Base-by-base conservation (phyloP, 805 yeast species). In the Yamadazyma sp. region DNA sequence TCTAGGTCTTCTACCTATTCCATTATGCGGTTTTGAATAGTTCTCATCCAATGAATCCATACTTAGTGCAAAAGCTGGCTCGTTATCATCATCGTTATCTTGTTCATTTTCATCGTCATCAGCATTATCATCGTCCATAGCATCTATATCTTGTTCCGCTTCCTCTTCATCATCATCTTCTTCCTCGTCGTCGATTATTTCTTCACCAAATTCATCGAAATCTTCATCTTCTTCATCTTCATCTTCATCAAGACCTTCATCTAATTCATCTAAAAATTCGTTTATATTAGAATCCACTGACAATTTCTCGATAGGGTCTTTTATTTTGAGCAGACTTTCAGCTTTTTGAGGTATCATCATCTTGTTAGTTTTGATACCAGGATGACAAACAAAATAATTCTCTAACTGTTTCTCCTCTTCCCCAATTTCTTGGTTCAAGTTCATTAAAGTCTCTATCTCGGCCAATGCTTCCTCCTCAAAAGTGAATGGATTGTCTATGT, bases 401-500 rank as follows among this genome's bases (percentile, higher is more conserved):
- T 55, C 57, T 1, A 58, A 50, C n/a, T 24, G 13, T 10, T 7
- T 23, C 13, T 40, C 37, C 4, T 33, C 29, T 12, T 19, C 30
- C 2, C 22, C 28, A 13, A 33, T 15, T 15, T 39, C 39, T 14
- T 38, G 28, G 4, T 38, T 24, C n/a, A 32, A 30, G 8, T 42
- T 41, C 13, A 42, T 30, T 36, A 49, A 42, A 4, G 53, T 46
- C 14, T 55, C 64, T 7, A 80, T 63, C 37, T 71, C 77, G 34
- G 72, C 75, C 30, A 62, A 44, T 0, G 80, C 74, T 41, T 76
- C 80, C 13, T 65, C 72, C 44, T 81, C 87, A 44, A 79, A 61
- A 16, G 76, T 65, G 43, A 78, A 64, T 4, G 80, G 72, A 50
- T 82, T 87, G 31, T 70, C 73, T 12, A 83, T 60, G 52, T 83